Conservation (phyloP, 352 stramenopile species). For the Pythium dissimile region DNA sequence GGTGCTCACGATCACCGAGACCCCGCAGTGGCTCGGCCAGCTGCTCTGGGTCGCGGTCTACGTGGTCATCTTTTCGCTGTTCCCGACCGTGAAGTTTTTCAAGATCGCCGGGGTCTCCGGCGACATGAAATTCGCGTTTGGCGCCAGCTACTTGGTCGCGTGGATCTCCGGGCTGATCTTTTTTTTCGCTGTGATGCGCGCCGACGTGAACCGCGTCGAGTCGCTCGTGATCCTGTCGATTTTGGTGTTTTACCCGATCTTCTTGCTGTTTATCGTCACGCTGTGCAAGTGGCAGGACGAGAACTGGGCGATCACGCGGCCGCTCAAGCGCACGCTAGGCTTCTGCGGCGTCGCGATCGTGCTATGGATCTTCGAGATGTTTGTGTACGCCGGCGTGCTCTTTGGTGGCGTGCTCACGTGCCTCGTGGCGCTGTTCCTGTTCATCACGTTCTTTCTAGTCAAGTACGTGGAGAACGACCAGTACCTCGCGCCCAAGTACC, state of each 20-base stretch:
- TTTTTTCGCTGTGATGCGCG: slow-evolving; percentile 60
- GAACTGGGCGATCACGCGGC: slow-evolving; percentile 53
- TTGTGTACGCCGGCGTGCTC: slow-evolving; percentile 52
- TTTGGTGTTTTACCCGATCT: slow-evolving; percentile 77
- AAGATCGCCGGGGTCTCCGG: slow-evolving; percentile 51
- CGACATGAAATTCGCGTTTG: slow-evolving; percentile 56
- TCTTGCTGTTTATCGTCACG: slow-evolving; percentile 68
- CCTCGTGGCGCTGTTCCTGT: slow-evolving; percentile 55
- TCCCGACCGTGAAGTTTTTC: slow-evolving; percentile 77
- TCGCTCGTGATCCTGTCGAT: slow-evolving; percentile 71
- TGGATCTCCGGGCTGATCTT: slow-evolving; percentile 72
- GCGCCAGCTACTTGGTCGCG: slow-evolving; percentile 48
- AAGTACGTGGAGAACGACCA: slow-evolving; percentile 86
- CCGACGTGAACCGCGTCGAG: slow-evolving; percentile 65
- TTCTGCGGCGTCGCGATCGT: slow-evolving; percentile 32
- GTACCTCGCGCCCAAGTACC: slow-evolving; percentile 68
- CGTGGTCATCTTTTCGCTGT: slow-evolving; percentile 65
- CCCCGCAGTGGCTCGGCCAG: slow-evolving; percentile 61
- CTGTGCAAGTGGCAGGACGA: slow-evolving; percentile 80
- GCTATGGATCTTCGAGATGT: slow-evolving; percentile 82
- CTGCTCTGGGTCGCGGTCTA: slow-evolving; percentile 65
- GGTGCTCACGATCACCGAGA: slow-evolving; percentile 64
- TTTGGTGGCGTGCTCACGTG: slow-evolving; percentile 61
- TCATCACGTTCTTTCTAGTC: slow-evolving; percentile 71
- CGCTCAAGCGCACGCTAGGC: slow-evolving; percentile 35